Percentiles rank a stretch among this genome's conserved stretches.
These are phyloP conservation scores for Kitagawia praeruptora DNA, from an alignment of 129 eudicot species.

Conservation along the genomic window DNA sequence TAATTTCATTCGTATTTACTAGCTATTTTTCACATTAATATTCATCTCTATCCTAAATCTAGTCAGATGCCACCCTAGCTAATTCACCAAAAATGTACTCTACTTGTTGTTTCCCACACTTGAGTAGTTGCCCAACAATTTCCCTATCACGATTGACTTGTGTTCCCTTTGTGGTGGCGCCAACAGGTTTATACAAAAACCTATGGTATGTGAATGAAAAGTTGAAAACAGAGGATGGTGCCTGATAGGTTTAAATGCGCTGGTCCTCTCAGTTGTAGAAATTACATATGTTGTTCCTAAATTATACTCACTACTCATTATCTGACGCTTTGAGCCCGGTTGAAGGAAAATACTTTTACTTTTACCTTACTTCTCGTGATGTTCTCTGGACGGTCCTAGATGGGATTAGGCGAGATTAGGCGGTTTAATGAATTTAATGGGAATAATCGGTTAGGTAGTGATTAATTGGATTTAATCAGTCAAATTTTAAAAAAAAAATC, in stretches of 20 bases:
- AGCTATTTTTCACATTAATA: neutral
- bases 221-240: neutral
- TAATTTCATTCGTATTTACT: neutral
- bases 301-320: no score
- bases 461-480: no score
- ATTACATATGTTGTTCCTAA: no score
- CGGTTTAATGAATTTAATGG: no score
- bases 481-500: no score
- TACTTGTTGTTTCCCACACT: neutral
- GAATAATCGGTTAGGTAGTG: no score
- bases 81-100: neutral
- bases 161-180: conserved; percentile 1
- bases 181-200: neutral
- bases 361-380: no score
- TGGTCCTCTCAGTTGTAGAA: neutral
- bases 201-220: neutral
- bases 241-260: neutral
- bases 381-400: no score
- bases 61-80: conserved; percentile 11
- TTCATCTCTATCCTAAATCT: conserved; percentile 7
- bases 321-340: neutral
- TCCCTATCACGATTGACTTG: conserved; percentile 2
- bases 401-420: no score
- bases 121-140: neutral
- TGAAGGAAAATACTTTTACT: neutral